Conservation (phyloP, 208 protist species). For the Leishmania amazonensis region DNA sequence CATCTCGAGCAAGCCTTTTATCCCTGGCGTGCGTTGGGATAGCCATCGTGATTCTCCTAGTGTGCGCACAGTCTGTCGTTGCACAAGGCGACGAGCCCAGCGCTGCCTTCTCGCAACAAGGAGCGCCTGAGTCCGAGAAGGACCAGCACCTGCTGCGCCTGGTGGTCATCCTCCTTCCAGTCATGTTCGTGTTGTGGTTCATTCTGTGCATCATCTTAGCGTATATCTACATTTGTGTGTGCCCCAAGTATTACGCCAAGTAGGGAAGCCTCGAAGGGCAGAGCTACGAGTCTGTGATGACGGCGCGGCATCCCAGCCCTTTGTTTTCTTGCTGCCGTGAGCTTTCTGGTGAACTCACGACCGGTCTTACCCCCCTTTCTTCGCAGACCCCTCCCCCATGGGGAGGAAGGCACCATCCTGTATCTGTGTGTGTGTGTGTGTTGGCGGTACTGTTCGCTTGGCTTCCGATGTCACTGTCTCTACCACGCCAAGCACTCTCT, state of each 20-base stretch:
- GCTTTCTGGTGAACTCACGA: neutral
- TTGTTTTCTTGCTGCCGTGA: neutral
- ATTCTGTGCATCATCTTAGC: conserved; percentile 12
- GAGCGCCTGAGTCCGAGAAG: conserved; percentile 6
- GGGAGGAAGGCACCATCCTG: neutral
- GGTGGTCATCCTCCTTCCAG: conserved; percentile 17
- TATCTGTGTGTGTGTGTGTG: conserved; percentile 2
- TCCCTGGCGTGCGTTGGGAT: neutral
- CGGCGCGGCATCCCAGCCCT: neutral
- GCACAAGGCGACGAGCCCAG: neutral
- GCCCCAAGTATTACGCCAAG: conserved; percentile 21
- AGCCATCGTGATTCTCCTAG: neutral
- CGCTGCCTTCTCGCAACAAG: neutral
- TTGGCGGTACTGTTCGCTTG: neutral
- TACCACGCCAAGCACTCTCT: neutral
- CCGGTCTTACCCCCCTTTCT: neutral
- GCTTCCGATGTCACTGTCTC: neutral
- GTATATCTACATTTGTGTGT: conserved; percentile 28
- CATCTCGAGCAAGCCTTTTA: neutral
- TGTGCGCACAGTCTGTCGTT: neutral
- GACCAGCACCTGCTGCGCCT: conserved; percentile 14
- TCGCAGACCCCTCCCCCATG: no score
- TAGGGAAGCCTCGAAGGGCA: neutral
- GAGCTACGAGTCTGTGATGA: neutral
- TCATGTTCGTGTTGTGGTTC: conserved; percentile 14